phyloP scores from a whole-genome alignment of 306 rosid species.

The Trichosanthes cucumerina region DNA sequence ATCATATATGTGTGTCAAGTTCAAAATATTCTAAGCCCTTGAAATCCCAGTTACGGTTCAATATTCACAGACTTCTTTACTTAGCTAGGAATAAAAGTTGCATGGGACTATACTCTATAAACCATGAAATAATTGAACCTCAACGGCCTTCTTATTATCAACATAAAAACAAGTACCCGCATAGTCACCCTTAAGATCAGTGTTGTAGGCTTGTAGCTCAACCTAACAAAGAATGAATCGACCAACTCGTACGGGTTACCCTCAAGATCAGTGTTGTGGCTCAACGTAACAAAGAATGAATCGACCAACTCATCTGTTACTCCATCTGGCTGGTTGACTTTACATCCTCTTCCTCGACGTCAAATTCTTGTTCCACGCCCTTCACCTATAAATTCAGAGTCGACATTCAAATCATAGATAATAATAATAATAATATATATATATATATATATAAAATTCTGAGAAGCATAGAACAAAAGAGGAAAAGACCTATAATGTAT shows the following conservation, averaged over 20 bases:
- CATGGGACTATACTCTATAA: not conserved
- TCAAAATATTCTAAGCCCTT: not conserved
- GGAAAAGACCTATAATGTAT: no score
- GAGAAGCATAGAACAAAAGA: not conserved
- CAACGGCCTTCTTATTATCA: not conserved
- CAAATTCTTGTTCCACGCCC: slow-evolving; percentile 81
- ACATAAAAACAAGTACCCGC: not conserved
- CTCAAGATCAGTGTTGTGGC: not conserved
- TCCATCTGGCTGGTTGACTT: slow-evolving; percentile 36
- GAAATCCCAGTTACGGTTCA: not conserved
- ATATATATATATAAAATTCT: no score
- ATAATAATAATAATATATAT: not conserved
- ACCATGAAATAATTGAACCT: not conserved
- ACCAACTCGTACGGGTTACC: not conserved
- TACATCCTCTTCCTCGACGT: slow-evolving; percentile 58
- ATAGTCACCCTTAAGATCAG: not conserved
- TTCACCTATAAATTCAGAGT: slow-evolving; percentile 50
- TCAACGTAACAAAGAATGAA: not conserved
- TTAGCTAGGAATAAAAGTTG: not conserved
- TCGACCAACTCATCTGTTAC: slow-evolving; percentile 16
- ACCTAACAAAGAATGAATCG: not conserved
- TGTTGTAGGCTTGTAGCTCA: not conserved
- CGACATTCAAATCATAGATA: not conserved
- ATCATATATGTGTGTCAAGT: not conserved
- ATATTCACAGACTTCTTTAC: not conserved